Evolutionary conservation across 2,329 filamentous ascomycete genomes (phyloP).

Genomic region (Lithohypha guttulata): DNA sequence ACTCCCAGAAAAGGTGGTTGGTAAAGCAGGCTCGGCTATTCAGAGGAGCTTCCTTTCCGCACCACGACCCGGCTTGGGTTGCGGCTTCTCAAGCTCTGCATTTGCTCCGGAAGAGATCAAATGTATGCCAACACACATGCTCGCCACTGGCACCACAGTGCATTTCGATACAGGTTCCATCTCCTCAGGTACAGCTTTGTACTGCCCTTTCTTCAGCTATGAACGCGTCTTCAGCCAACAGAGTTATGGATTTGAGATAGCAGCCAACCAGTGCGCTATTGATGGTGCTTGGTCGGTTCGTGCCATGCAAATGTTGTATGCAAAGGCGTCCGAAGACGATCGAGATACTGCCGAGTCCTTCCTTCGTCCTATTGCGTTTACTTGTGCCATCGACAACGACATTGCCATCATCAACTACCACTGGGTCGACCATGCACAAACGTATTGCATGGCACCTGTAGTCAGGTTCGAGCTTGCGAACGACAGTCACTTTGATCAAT

Average conservation of each 20-base stretch:
- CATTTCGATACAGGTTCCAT: conserved; percentile 20
- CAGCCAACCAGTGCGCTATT: conserved; percentile 21
- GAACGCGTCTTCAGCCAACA: conserved; percentile 15
- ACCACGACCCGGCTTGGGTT: conserved; percentile 18
- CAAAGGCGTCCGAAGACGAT: conserved; percentile 10
- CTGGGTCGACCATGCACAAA: conserved; percentile 20
- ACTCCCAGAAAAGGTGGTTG: conserved; percentile 16
- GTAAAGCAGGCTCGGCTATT: conserved; percentile 13
- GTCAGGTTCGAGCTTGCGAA: conserved; percentile 20
- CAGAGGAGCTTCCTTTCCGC: conserved; percentile 13
- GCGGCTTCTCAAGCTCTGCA: conserved; percentile 17
- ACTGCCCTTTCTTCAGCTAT: conserved; percentile 19
- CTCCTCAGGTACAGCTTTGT: conserved; percentile 17
- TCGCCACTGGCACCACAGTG: conserved; percentile 17
- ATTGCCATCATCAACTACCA: conserved; percentile 21
- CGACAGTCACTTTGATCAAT: conserved; percentile 18
- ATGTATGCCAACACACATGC: conserved; percentile 15
- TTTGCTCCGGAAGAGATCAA: conserved; percentile 14
- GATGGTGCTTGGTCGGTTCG: conserved; percentile 21
- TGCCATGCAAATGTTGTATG: conserved; percentile 19
- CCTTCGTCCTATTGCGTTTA: conserved; percentile 16
- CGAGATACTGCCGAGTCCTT: neutral
- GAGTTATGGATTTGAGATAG: conserved; percentile 15
- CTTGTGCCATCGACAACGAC: conserved; percentile 19
- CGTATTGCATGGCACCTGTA: conserved; percentile 21